Evolutionary conservation across 1,139 yeast genomes (phyloP).

Genomic region (Nakaseomyces delphensis): DNA sequence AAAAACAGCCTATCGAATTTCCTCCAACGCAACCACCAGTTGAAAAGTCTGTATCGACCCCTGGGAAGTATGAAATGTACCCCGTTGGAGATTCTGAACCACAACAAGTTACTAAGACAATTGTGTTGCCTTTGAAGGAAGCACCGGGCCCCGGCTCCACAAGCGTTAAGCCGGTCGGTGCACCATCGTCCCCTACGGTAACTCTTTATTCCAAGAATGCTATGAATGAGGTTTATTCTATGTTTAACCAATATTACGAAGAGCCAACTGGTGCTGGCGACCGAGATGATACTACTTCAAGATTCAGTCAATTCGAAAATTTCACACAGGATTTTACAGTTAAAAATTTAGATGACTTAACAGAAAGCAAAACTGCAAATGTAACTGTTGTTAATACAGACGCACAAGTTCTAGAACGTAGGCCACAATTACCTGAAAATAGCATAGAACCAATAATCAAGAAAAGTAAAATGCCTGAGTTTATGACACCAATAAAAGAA

Average conservation of each 20-base stretch:
- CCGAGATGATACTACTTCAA: slow-evolving; percentile 29
- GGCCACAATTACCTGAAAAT: neutral
- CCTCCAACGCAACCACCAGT: slow-evolving; percentile 8
- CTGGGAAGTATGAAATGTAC: slow-evolving; percentile 6
- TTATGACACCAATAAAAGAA: slow-evolving; percentile 29
- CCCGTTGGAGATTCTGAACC: slow-evolving; percentile 7
- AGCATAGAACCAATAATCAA: neutral
- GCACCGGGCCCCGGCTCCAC: slow-evolving; percentile 9
- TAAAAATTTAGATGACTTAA: slow-evolving; percentile 31
- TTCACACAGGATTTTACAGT: slow-evolving; percentile 34
- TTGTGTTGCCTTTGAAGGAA: slow-evolving; percentile 27
- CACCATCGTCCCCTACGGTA: slow-evolving; percentile 61
- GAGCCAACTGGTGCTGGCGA: slow-evolving; percentile 18
- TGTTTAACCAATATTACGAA: slow-evolving; percentile 53
- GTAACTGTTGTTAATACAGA: slow-evolving; percentile 7
- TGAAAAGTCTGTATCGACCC: neutral
- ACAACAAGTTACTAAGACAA: slow-evolving; percentile 16
- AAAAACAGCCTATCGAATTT: neutral
- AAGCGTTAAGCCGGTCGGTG: slow-evolving; percentile 9
- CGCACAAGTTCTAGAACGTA: neutral
- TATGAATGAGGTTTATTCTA: slow-evolving; percentile 59
- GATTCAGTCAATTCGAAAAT: slow-evolving; percentile 31
- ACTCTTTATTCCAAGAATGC: slow-evolving; percentile 73
- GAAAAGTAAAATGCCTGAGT: slow-evolving; percentile 16
- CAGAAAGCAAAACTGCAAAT: slow-evolving; percentile 27